Evolutionary conservation across 1,139 yeast genomes (phyloP), one percentile per base, ranked within the genome.

Genomic region (Blastobotrys elegans): DNA sequence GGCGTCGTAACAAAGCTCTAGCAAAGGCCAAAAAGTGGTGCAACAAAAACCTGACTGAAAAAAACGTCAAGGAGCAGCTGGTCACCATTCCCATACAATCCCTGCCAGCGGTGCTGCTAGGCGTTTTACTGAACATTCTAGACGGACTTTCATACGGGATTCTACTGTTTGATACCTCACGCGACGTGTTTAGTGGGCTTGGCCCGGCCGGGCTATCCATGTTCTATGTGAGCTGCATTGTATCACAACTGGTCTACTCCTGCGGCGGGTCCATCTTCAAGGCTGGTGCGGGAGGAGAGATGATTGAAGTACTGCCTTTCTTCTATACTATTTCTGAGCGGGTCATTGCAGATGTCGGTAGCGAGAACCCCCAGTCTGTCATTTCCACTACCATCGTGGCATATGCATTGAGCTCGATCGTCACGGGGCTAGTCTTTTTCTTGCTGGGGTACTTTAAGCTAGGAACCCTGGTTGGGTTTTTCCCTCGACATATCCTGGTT

Each of bases 251-350:
- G 55, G 85, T 88, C 3, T 90, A 79, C 62, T 89, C 97, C 0
- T 67, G 85, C 26, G 98, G 98, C 17, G 95, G 95, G 1, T 86
- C 96, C 11, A 84, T 88, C 3, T 92, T 92, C 68, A 80, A 79
- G 53, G 77, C 92, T 7, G 96, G 96, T 8, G 82, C 90, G 44
- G 98, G 98, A 0, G 86, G 96, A 3, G 98, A 92, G 68, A 92
- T 92, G 98, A 92, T 92, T 56, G 98, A 92, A 66, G 90, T 92
- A 18, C 95, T 97, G 0, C 98, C 98, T 1, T 92, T 92, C 64
- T 92, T 92, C 72, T 98, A 92, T 62, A 77, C 95, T 2, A 90
- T 92, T 96, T 97, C 97, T 0, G 71, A 78, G 21, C 73, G 84
- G 3, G 82, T 92, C 40, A 70, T 81, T 60, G 65, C 66, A 4